These are phyloP conservation scores for Vigna trinervia DNA, from an alignment of 306 rosid genomes.

Conservation along the genomic window DNA sequence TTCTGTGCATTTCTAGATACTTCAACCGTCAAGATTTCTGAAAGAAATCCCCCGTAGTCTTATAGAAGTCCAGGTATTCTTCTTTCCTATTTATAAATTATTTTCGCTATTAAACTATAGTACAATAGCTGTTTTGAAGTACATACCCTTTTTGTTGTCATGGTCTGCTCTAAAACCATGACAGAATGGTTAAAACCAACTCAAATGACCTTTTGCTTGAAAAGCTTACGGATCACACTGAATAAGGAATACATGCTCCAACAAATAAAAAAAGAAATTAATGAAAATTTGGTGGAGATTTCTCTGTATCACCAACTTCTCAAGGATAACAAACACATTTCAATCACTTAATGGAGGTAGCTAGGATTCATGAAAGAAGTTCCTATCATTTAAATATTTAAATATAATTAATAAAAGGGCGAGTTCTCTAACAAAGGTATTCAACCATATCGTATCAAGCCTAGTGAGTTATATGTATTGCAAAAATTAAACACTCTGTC, in stretches of 20 bases:
- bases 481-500: neutral
- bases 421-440: neutral
- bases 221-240: neutral
- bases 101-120: constrained; percentile 21
- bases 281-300: neutral
- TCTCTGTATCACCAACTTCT: neutral
- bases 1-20: constrained; percentile 62
- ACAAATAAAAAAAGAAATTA: neutral
- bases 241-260: neutral
- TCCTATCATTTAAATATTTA: neutral
- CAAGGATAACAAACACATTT: neutral
- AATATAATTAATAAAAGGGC: neutral
- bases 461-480: neutral
- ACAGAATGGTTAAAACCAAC: neutral
- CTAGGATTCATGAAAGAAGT: neutral
- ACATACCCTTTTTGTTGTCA: neutral
- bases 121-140: constrained; percentile 18
- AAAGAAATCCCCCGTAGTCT: constrained; percentile 89
- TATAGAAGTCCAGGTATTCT: constrained; percentile 78
- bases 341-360: neutral
- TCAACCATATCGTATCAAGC: neutral
- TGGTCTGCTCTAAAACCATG: neutral
- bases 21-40: constrained; percentile 92
- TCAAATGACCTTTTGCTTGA: too few species aligned
- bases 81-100: constrained; percentile 26